A percentile compares a stretch with the other conserved stretches of the same genome.
Evolutionary conservation across 257 asterid genomes (phyloP).

Genomic region (Solanum infundibuliforme): DNA sequence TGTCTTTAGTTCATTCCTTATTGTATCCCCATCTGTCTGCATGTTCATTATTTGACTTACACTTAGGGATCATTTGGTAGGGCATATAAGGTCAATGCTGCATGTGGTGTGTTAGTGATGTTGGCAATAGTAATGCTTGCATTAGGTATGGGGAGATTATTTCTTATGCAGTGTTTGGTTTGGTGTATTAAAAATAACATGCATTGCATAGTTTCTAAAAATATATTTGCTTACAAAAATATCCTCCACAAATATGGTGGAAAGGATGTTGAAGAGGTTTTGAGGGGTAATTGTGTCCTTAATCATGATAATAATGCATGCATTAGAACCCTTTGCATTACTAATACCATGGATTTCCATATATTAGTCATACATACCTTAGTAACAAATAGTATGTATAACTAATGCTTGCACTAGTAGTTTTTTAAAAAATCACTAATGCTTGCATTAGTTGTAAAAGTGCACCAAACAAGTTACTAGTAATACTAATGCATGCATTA

Average conservation of each 20-base stretch:
- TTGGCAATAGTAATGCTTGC: not conserved
- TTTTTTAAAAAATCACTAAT: not conserved
- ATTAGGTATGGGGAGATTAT: not conserved
- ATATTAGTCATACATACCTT: not conserved
- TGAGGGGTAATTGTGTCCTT: not conserved
- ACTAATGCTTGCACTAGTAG: not conserved
- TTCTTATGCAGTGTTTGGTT: not conserved
- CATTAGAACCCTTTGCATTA: not conserved
- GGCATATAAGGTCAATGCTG: not conserved
- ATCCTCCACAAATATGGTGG: not conserved
- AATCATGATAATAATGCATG: not conserved
- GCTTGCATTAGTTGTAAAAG: not conserved
- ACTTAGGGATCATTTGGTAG: not conserved
- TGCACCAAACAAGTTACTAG: not conserved
- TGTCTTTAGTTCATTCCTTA: not conserved
- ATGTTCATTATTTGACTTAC: not conserved
- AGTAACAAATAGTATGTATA: not conserved
- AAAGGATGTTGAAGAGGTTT: not conserved
- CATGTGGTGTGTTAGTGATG: not conserved
- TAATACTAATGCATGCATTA: not conserved
- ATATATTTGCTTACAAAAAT: not conserved
- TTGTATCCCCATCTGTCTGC: not conserved
- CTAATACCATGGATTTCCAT: not conserved
- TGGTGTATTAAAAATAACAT: not conserved
- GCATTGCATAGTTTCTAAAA: not conserved